Evolutionary conservation across 2,329 filamentous ascomycete genomes (phyloP).

Genomic region (Rugonectria rugulosa): DNA sequence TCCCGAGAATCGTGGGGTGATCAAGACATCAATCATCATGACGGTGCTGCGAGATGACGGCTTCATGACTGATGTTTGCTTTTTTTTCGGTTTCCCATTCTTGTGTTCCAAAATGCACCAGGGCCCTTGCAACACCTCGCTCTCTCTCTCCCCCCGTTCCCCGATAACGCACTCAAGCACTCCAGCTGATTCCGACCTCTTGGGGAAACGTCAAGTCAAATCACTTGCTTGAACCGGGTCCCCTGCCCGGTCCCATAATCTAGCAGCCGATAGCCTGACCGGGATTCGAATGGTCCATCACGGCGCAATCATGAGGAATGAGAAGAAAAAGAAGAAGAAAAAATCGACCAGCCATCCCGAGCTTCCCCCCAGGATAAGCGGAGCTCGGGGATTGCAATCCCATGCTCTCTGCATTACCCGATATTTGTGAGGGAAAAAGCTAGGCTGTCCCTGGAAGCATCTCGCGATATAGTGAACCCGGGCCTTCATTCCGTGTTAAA

Average conservation of each 20-base stretch:
- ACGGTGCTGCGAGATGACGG: constrained; percentile 16
- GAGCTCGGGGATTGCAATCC: not conserved
- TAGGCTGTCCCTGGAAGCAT: not conserved
- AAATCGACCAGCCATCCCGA: not conserved
- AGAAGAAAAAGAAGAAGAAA: not conserved
- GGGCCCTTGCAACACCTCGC: not conserved
- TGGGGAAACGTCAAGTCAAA: not conserved
- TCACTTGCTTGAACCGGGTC: not conserved
- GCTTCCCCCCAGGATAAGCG: constrained; percentile 10
- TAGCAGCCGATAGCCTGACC: not conserved
- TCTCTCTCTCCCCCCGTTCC: not conserved
- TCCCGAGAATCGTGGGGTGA: constrained; percentile 12
- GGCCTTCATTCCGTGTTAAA: no score
- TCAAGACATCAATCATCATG: constrained; percentile 1
- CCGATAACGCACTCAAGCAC: not conserved
- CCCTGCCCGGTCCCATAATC: constrained; percentile 18
- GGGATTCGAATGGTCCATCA: not conserved
- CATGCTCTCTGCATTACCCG: not conserved
- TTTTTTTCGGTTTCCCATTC: no score
- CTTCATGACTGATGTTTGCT: not conserved
- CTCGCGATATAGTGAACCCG: not conserved
- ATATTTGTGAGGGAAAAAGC: not conserved
- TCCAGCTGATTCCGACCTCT: not conserved
- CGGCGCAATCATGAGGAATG: not conserved
- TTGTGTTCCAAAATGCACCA: no score